These are phyloP conservation scores for Chamaecyparis obtusa DNA, from an alignment of 75 land plant genomes.

Conservation along the genomic window DNA sequence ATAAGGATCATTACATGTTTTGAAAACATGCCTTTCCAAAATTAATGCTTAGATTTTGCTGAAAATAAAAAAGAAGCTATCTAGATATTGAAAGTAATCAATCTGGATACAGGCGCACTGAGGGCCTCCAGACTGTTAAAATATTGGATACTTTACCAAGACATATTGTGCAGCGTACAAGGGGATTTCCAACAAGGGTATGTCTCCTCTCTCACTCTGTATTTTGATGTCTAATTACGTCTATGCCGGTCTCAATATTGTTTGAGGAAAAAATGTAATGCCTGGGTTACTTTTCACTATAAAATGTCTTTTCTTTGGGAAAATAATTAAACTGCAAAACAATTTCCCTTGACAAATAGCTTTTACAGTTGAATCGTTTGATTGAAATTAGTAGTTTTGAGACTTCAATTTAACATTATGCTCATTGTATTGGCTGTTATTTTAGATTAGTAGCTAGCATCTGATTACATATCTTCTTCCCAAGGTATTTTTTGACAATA, in stretches of 20 bases:
- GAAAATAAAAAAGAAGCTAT: background rate
- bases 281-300: background rate
- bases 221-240: background rate
- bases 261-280: background rate
- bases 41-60: background rate
- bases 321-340: background rate
- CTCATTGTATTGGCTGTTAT: background rate
- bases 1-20: no score
- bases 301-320: background rate
- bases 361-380: background rate
- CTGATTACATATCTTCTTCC: background rate
- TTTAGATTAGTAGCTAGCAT: background rate
- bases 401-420: background rate
- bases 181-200: conserved; percentile 84
- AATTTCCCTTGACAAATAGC: background rate
- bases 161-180: conserved; percentile 46
- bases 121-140: conserved; percentile 60
- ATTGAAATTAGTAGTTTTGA: background rate
- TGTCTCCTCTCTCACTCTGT: background rate
- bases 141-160: conserved; percentile 67
- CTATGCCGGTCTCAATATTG: background rate
- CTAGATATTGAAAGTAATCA: background rate
- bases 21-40: background rate
- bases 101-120: conserved; percentile 44
- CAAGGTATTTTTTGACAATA: background rate